Conservation (phyloP, 2,329 filamentous ascomycete species). For the Colletotrichum coccodes region DNA sequence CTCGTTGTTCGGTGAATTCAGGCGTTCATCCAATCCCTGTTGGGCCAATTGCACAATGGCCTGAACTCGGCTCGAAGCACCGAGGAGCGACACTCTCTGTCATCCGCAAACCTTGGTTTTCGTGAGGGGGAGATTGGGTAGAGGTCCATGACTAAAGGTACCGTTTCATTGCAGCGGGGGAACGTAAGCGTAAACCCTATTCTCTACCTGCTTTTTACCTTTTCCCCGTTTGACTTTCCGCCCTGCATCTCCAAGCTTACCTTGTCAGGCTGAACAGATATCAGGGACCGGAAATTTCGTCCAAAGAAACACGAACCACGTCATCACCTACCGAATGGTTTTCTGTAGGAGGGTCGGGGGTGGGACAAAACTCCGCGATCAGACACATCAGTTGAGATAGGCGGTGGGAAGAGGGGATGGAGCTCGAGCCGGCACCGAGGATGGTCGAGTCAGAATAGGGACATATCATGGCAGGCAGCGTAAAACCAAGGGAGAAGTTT, state of each 20-base stretch:
- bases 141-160: constrained; percentile 21
- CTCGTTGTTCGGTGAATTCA: constrained; percentile 15
- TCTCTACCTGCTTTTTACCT: not conserved
- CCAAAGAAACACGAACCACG: constrained; percentile 23
- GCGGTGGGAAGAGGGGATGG: not conserved
- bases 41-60: constrained; percentile 5
- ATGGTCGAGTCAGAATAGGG: constrained; percentile 5
- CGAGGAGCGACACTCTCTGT: not conserved
- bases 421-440: not conserved
- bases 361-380: not conserved
- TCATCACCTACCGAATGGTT: constrained; percentile 4
- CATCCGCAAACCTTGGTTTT: not conserved
- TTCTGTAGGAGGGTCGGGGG: not conserved
- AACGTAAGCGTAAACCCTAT: constrained; percentile 21
- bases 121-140: not conserved
- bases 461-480: not conserved
- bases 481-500: not conserved
- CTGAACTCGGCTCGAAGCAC: constrained; percentile 5
- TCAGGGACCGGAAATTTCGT: constrained; percentile 1
- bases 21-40: constrained; percentile 26
- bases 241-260: not conserved
- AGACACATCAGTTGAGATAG: not conserved
- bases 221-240: not conserved
- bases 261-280: not conserved
- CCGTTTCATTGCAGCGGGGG: constrained; percentile 23